These are phyloP conservation scores for Paulownia fortunei DNA, from an alignment of 257 asterid species.

Conservation along the genomic window DNA sequence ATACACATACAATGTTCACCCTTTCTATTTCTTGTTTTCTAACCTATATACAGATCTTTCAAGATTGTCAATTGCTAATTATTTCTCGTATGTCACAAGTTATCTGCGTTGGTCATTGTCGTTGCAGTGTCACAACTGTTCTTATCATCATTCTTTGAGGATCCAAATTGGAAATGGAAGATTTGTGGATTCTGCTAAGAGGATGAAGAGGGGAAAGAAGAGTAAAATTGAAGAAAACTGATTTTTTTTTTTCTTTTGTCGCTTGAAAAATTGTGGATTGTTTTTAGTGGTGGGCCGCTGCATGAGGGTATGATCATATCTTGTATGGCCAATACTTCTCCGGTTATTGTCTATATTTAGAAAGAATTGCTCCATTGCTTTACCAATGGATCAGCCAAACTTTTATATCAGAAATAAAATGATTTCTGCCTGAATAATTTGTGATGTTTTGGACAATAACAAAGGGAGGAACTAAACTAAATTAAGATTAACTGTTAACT, in stretches of 20 bases:
- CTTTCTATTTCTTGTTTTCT: background rate
- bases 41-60: background rate
- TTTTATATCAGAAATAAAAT: background rate
- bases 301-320: constrained; percentile 35
- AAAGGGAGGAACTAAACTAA: background rate
- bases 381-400: background rate
- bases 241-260: background rate
- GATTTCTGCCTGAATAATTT: background rate
- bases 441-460: background rate
- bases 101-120: background rate
- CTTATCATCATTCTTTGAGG: background rate
- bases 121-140: background rate
- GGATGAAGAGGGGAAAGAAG: background rate
- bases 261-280: constrained; percentile 14
- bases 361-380: background rate
- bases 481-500: no score
- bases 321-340: constrained; percentile 40
- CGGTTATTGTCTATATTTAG: constrained; percentile 27
- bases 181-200: background rate
- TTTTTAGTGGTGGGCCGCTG: constrained; percentile 51
- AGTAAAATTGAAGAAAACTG: constrained; percentile 11
- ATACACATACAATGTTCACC: background rate
- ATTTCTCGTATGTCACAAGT: background rate
- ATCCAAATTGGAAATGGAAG: background rate
- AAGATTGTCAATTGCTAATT: background rate